Base-by-base conservation (phyloP, 176 grass and related monocot genomes). In the Juncus effusus region DNA sequence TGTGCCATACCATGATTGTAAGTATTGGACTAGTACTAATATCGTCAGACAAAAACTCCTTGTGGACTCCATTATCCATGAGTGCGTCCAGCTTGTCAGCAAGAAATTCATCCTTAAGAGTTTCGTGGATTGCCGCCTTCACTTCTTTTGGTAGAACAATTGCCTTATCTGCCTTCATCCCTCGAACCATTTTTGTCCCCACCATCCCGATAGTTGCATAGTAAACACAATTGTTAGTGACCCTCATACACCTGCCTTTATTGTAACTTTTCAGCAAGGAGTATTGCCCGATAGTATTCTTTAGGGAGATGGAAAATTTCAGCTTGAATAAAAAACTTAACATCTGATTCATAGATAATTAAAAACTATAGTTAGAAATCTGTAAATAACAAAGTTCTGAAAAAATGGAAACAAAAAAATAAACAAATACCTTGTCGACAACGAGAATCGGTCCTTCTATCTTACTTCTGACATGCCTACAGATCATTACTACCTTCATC, bases 1-100 rank as follows among this genome's bases (percentile, higher is more conserved):
- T 77, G 39, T 84, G 81, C 38, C 81, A 84, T 15, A 79, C 55
- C 47, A 84, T 69, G 51, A 80, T 74, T 41, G 16, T 14, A 61
- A 73, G 59, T 36, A 80, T 54, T 3, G 28, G 5, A 0, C n/a
- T n/a, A n/a, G n/a, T n/a, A n/a, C n/a, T n/a, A n/a, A n/a, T n/a
- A n/a, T n/a, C n/a, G n/a, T n/a, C n/a, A n/a, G n/a, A n/a, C n/a
- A n/a, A n/a, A n/a, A n/a, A n/a, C n/a, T n/a, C n/a, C n/a, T n/a
- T n/a, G 65, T 68, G 6, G n/a, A 8, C 61, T 11, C 0, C 49
- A 9, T 35, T 16, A 3, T 37, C 2, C 13, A 2, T 15, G 14
- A 53, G 4, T 16, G 7, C 6, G 36, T 35, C 50, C 41, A 39
- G 1, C 51, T 67, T 1, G 3, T 67, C 19, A 10, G 42, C 11